Percentiles rank a stretch among this genome's conserved stretches.
phyloP scores from a whole-genome alignment of 345 rosid species.

The Eucalyptus pauciflora region DNA sequence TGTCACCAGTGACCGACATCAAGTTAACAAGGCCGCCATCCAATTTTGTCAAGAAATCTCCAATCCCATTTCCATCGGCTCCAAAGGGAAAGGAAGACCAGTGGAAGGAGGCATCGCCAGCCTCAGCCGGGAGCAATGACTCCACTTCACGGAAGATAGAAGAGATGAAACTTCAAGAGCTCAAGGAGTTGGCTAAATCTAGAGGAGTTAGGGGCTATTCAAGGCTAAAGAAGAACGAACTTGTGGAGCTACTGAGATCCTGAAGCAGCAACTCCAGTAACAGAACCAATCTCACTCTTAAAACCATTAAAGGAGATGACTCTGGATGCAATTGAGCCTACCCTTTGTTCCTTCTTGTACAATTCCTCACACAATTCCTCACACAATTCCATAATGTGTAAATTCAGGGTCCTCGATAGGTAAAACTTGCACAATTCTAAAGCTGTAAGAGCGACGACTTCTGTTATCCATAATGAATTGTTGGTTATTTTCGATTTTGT shows the following conservation, averaged over 20 bases:
- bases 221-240: conserved; percentile 45
- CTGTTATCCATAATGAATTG: not conserved
- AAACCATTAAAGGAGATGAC: not conserved
- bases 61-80: conserved; percentile 14
- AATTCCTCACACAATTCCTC: not conserved
- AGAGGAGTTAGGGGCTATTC: conserved; percentile 59
- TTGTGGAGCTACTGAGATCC: conserved; percentile 26
- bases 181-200: conserved; percentile 58
- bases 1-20: not conserved
- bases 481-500: not conserved
- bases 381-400: not conserved
- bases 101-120: not conserved
- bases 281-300: not conserved
- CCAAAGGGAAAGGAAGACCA: conserved; percentile 1
- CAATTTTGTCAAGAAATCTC: conserved; percentile 27
- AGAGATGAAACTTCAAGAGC: conserved; percentile 51
- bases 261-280: not conserved
- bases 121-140: not conserved
- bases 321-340: not conserved
- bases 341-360: not conserved
- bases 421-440: not conserved
- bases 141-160: conserved; percentile 10
- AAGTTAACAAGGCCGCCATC: conserved; percentile 27
- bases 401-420: not conserved
- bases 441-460: not conserved